Base-by-base conservation (phyloP, 768 basidiomycete species). In the Daedalea quercina region DNA sequence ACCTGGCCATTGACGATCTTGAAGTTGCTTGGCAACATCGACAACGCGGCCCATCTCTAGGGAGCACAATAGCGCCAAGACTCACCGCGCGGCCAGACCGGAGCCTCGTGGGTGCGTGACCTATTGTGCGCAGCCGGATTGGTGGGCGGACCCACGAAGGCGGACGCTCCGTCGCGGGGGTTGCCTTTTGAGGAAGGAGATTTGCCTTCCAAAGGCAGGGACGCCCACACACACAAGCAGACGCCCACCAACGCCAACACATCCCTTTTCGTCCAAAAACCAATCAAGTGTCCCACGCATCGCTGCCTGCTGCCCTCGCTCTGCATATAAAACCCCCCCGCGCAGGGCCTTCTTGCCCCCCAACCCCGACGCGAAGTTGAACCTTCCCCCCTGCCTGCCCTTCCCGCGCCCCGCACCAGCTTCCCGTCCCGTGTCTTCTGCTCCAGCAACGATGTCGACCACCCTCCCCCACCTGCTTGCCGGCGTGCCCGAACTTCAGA, bases 121-220 rank as follows among this genome's bases (percentile, higher is more conserved):
- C 37, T 19, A 40, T 56, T 54, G 22, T 51, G 56, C 17, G 37
- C 50, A 7, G 64, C 60, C 2, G 55, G 53, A n/a, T 57, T 45
- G 13, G 55, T 48, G 37, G 23, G 42, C 25, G 42, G 41, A 49
- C 51, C 43, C 51, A 44, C 43, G 20, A 19, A 13, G 37, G 24
- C 25, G 7, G 9, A 26, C 50, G 23, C 23, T 19, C 9, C 19
- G 2, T n/a, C 7, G 22, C 3, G 19, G 15, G 9, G 24, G 25
- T 28, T 47, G n/a, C 45, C 45, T 19, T 17, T n/a, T 3, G 6
- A 40, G 34, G 49, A 40, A 51, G 42, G 13, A 31, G 13, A 49
- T 23, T 17, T 42, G 11, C 41, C 50, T 12, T 51, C 3, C 15
- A n/a, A 26, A 11, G 50, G 40, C 24, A 51, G 41, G 19, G 12